Percentiles rank a stretch among this genome's conserved stretches.
Conservation (phyloP, 495 filamentous ascomycete species). For the Hypoxylon crocopeplum region DNA sequence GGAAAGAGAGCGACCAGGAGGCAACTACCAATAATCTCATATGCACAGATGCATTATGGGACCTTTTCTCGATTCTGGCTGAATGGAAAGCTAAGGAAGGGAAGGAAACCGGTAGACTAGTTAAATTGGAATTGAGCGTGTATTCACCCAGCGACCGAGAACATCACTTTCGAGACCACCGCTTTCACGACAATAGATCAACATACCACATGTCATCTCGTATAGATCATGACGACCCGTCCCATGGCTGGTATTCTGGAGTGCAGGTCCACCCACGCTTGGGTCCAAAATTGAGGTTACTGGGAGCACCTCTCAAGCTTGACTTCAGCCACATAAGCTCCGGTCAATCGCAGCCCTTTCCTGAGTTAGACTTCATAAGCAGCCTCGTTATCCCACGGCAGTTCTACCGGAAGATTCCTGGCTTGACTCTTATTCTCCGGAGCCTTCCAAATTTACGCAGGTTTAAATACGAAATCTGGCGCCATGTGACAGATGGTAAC, state of each 20-base stretch:
- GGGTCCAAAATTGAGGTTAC: not conserved
- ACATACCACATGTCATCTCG: not conserved
- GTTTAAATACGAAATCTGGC: too few species aligned
- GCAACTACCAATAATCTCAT: not conserved
- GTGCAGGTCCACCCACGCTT: not conserved
- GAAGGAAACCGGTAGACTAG: not conserved
- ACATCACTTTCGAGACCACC: constrained; percentile 10
- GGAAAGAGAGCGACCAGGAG: not conserved
- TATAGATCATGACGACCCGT: not conserved
- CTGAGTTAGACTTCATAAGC: not conserved
- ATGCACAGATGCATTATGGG: not conserved
- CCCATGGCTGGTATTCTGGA: not conserved
- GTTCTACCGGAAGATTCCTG: constrained; percentile 1
- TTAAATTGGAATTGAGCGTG: not conserved
- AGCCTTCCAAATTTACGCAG: too few species aligned
- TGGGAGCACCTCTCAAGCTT: not conserved
- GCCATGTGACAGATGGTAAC: too few species aligned
- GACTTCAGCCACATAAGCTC: not conserved
- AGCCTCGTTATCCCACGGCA: not conserved
- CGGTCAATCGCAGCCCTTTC: not conserved
- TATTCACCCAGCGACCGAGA: constrained; percentile 9
- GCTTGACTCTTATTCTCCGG: too few species aligned
- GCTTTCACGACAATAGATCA: not conserved
- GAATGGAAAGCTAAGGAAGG: not conserved
- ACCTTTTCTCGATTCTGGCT: constrained; percentile 1